Percentiles rank a stretch among this genome's conserved stretches.
Conservation (phyloP, 768 basidiomycete species). For the Pisolithus orientalis region DNA sequence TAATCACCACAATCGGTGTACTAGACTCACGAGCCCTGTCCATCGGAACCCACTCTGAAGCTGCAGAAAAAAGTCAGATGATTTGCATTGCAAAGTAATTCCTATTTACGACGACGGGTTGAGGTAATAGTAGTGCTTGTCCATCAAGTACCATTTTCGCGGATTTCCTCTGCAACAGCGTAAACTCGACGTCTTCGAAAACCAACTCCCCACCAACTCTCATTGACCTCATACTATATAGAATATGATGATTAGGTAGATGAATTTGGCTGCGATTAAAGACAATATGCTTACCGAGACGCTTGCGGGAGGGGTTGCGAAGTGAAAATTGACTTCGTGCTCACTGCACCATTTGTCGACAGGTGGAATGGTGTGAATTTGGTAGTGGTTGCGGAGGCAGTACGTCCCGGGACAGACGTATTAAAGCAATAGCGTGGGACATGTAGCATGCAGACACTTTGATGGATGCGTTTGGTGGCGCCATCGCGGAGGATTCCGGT, state of each 20-base stretch:
- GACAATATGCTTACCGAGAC: slow-evolving; percentile 38
- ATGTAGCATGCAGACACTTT: not conserved
- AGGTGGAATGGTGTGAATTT: slow-evolving; percentile 30
- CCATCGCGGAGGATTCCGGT: no score
- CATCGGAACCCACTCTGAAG: no score
- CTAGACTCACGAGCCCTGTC: no score
- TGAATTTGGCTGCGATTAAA: slow-evolving; percentile 45
- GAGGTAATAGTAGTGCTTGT: no score
- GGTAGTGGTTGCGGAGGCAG: slow-evolving; percentile 19
- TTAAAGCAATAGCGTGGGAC: slow-evolving; percentile 1
- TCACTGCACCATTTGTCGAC: slow-evolving; percentile 48
- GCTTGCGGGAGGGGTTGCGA: slow-evolving; percentile 49
- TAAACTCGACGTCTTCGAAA: slow-evolving; percentile 60
- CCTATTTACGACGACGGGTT: no score
- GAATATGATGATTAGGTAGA: slow-evolving; percentile 46
- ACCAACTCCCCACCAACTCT: slow-evolving; percentile 32
- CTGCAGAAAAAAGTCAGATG: no score
- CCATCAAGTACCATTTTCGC: no score
- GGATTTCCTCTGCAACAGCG: no score
- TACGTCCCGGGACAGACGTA: slow-evolving; percentile 7
- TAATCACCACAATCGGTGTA: no score
- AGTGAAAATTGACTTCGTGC: slow-evolving; percentile 35
- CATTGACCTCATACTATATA: slow-evolving; percentile 49
- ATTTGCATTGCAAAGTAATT: no score
- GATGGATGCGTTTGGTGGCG: no score